Percentiles rank a stretch among this genome's conserved stretches.
Evolutionary conservation across 176 grass and related monocot species (phyloP).

Genomic region (Triticum aestivum): DNA sequence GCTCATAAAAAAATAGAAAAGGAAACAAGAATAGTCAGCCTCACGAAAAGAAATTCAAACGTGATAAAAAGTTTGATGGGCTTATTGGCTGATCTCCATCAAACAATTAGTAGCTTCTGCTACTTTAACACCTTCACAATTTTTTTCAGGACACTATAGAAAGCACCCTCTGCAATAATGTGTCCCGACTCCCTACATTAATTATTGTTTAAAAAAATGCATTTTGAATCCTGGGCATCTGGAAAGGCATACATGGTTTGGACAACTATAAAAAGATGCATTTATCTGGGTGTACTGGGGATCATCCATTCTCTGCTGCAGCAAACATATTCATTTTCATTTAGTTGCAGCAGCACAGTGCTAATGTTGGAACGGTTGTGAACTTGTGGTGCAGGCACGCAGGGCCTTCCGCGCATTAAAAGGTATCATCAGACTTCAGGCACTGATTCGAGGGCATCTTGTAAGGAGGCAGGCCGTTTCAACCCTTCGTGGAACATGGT

Average conservation of each 20-base stretch:
- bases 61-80: not conserved
- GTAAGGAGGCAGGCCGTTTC: slow-evolving; percentile 86
- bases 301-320: not conserved
- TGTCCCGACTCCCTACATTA: not conserved
- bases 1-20: not conserved
- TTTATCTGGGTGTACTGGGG: not conserved
- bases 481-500: slow-evolving; percentile 62
- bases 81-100: not conserved
- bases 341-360: not conserved
- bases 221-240: not conserved
- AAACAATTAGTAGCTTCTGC: not conserved
- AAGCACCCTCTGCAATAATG: not conserved
- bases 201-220: not conserved
- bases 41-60: not conserved
- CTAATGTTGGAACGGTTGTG: slow-evolving; percentile 23
- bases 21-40: not conserved
- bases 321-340: not conserved
- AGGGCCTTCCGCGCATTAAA: slow-evolving; percentile 83
- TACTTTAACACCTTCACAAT: slow-evolving; percentile 4
- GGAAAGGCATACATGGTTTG: not conserved
- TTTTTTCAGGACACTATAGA: slow-evolving; percentile 8
- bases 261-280: no score
- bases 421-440: slow-evolving; percentile 94
- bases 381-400: slow-evolving; percentile 60
- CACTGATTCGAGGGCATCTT: slow-evolving; percentile 89